Evolutionary conservation across 495 filamentous ascomycete genomes (phyloP).

Genomic region (Penicillium parvum): DNA sequence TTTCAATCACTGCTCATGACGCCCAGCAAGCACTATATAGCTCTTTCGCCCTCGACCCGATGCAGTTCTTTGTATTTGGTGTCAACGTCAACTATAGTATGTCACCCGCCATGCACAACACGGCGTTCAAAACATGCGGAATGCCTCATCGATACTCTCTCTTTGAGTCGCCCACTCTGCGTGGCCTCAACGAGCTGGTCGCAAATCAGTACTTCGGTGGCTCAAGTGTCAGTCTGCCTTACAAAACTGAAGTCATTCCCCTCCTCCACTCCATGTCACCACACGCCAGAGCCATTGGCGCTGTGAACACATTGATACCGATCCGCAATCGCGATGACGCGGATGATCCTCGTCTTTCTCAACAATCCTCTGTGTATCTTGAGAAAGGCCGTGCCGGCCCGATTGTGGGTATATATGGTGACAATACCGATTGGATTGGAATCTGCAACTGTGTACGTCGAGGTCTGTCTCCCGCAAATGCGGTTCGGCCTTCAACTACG

Average conservation of each 20-base stretch:
- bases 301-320: conserved; percentile 72
- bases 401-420: conserved; percentile 64
- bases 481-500: conserved; percentile 61
- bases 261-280: conserved; percentile 64
- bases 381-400: conserved; percentile 60
- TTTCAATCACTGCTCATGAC: conserved; percentile 40
- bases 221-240: conserved; percentile 67
- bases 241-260: conserved; percentile 68
- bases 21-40: conserved; percentile 47
- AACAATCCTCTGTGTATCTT: conserved; percentile 44
- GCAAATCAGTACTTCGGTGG: conserved; percentile 67
- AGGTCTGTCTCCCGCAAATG: conserved; percentile 73
- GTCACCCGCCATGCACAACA: conserved; percentile 60
- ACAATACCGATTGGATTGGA: conserved; percentile 84
- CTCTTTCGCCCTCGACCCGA: conserved; percentile 51
- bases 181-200: conserved; percentile 60
- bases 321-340: conserved; percentile 53
- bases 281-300: conserved; percentile 73
- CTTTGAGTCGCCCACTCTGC: conserved; percentile 61
- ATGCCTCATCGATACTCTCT: conserved; percentile 69
- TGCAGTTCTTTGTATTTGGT: conserved; percentile 43
- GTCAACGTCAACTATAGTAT: conserved; percentile 42
- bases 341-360: conserved; percentile 37
- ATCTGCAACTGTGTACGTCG: conserved; percentile 64
- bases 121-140: conserved; percentile 63